These are phyloP conservation scores for Mallotus japonicus DNA, from an alignment of 441 rosid species.

Conservation along the genomic window DNA sequence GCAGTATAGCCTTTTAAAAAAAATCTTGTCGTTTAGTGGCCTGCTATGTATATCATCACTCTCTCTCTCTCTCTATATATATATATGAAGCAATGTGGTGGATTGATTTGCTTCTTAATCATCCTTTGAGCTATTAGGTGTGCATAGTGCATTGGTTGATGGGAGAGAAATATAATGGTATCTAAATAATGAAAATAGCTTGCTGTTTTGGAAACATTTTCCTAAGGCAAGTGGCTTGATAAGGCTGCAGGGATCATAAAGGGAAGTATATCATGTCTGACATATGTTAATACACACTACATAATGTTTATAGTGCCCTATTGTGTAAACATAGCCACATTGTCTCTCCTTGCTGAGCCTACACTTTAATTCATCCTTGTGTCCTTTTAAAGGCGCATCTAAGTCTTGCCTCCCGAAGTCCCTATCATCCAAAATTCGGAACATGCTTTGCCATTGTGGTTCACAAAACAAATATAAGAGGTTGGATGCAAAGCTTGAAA, in stretches of 20 bases:
- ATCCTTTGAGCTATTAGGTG: too few species aligned
- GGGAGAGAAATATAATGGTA: not conserved
- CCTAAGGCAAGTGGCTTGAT: not conserved
- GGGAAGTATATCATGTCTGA: not conserved
- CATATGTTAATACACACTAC: not conserved
- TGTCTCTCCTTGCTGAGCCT: slow-evolving; percentile 9
- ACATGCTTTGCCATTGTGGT: slow-evolving; percentile 45
- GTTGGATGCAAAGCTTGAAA: slow-evolving; percentile 63
- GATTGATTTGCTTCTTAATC: not conserved
- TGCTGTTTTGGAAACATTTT: not conserved
- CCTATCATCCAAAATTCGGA: slow-evolving; percentile 39
- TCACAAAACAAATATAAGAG: slow-evolving; percentile 49
- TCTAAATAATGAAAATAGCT: not conserved
- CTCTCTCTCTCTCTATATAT: too few species aligned
- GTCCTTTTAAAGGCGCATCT: slow-evolving; percentile 33
- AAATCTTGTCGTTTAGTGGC: too few species aligned
- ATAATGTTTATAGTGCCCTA: not conserved
- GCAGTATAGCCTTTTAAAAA: too few species aligned
- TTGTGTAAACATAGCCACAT: not conserved
- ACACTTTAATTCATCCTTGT: slow-evolving; percentile 16
- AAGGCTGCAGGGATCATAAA: not conserved
- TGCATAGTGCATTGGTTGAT: too few species aligned
- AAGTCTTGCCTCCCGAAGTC: slow-evolving; percentile 35
- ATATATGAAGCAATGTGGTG: not conserved
- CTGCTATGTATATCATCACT: too few species aligned